Evolutionary conservation across 192 early-diverging fungal species (phyloP).

Genomic region (Jimgerdemannia lactiflua): DNA sequence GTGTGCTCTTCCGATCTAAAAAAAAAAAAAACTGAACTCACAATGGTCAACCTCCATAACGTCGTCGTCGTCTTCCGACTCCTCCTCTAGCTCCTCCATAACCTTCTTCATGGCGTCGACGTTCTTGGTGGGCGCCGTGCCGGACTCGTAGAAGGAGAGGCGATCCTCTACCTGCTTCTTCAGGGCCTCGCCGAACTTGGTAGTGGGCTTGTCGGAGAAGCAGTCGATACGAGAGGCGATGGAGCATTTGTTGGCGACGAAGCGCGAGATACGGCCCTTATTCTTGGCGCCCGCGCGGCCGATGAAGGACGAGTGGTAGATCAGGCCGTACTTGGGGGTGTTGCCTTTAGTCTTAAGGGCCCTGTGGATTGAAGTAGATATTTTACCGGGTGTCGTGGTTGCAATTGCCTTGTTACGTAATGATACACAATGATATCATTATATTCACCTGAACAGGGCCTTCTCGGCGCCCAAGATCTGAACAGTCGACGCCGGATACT

Average conservation of each 20-base stretch:
- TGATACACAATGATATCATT: neutral
- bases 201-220: constrained; percentile 84
- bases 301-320: constrained; percentile 96
- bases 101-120: constrained; percentile 92
- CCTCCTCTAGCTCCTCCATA: constrained; percentile 63
- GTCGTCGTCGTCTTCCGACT: constrained; percentile 46
- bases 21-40: neutral
- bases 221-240: constrained; percentile 98
- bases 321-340: constrained; percentile 97
- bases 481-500: constrained; percentile 96
- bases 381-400: too few relatives aligned
- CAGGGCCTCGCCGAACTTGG: constrained; percentile 91
- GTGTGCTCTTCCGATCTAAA: constrained; percentile 7
- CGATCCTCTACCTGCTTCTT: constrained; percentile 96
- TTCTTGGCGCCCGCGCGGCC: constrained; percentile 95
- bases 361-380: constrained; percentile 13
- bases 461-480: constrained; percentile 99
- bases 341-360: constrained; percentile 96
- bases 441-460: constrained; percentile 82
- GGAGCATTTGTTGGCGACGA: constrained; percentile 97
- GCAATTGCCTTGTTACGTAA: too few relatives aligned
- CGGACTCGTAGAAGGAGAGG: constrained; percentile 91
- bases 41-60: neutral
- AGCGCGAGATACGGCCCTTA: constrained; percentile 97
- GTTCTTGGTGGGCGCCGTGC: constrained; percentile 86